Percentiles rank a stretch among this genome's conserved stretches.
These are phyloP conservation scores for Cyberlindnera veronae DNA, from an alignment of 805 yeast genomes.

Conservation along the genomic window DNA sequence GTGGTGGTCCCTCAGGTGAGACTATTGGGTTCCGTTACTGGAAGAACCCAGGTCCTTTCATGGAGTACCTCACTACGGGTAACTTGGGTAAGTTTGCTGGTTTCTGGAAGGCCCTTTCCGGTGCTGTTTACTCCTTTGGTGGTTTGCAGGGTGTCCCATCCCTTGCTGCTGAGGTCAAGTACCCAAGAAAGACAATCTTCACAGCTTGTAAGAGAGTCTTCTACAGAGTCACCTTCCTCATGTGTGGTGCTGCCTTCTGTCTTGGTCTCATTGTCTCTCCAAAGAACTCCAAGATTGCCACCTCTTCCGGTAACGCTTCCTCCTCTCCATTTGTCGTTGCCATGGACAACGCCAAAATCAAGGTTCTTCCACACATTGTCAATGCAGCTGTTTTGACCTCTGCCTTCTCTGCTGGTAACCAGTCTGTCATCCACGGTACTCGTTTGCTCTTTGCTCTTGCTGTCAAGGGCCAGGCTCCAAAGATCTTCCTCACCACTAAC, in stretches of 20 bases:
- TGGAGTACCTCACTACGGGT: conserved; percentile 30
- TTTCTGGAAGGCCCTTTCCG: conserved; percentile 54
- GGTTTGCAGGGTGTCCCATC: conserved; percentile 53
- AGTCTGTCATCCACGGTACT: conserved; percentile 29
- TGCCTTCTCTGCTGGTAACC: conserved; percentile 38
- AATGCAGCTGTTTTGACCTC: conserved; percentile 39
- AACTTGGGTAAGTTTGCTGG: conserved; percentile 57
- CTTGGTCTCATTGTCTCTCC: conserved; percentile 34
- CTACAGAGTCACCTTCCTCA: conserved; percentile 30
- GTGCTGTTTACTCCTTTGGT: conserved; percentile 59
- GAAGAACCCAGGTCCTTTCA: conserved; percentile 30
- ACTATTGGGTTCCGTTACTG: conserved; percentile 37
- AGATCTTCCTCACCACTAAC: conserved; percentile 31
- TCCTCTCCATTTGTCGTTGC: conserved; percentile 42
- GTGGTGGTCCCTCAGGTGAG: conserved; percentile 51
- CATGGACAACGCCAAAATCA: conserved; percentile 46
- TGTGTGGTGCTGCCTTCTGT: conserved; percentile 31
- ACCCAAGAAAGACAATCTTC: conserved; percentile 55
- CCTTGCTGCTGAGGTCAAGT: conserved; percentile 51
- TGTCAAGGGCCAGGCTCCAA: too few relatives aligned
- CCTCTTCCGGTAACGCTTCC: conserved; percentile 30
- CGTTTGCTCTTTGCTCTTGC: conserved; percentile 35
- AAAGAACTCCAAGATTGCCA: conserved; percentile 29
- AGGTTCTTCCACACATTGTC: too few relatives aligned
- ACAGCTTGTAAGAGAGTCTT: conserved; percentile 48